Evolutionary conservation across 768 basidiomycete genomes (phyloP).

Genomic region (Rhizopogon sp.): DNA sequence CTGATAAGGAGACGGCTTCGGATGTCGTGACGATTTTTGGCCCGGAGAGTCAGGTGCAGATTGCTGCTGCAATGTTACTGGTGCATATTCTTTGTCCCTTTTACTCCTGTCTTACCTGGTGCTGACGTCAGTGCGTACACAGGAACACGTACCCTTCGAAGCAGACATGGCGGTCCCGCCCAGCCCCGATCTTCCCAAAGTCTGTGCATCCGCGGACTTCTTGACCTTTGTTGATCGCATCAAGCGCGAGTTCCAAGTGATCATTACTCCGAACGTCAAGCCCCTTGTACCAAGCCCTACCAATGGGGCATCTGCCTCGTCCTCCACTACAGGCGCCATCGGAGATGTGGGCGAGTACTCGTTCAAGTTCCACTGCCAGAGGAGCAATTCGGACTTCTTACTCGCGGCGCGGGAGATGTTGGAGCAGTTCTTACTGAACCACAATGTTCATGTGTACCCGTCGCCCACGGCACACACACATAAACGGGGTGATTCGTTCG

Average conservation of each 20-base stretch:
- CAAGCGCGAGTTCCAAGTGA: constrained; percentile 92
- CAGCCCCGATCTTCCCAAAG: constrained; percentile 67
- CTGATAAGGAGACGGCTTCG: constrained; percentile 90
- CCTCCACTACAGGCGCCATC: constrained; percentile 11
- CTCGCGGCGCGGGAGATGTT: constrained; percentile 87
- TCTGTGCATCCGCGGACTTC: constrained; percentile 81
- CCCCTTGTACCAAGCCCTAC: constrained; percentile 28
- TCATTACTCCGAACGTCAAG: constrained; percentile 80
- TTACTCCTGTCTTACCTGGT: not conserved
- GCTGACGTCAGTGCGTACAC: constrained; percentile 2
- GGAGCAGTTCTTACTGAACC: constrained; percentile 83
- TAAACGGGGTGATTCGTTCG: constrained; percentile 88
- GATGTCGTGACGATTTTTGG: constrained; percentile 96
- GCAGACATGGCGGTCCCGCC: constrained; percentile 91
- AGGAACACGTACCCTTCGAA: constrained; percentile 97
- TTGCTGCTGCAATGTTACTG: constrained; percentile 92
- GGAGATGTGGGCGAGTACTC: constrained; percentile 58
- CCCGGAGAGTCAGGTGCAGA: constrained; percentile 94
- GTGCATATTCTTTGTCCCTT: constrained; percentile 37
- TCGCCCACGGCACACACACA: constrained; percentile 74
- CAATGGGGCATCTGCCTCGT: constrained; percentile 42
- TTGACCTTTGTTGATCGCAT: constrained; percentile 80
- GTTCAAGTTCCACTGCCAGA: constrained; percentile 94
- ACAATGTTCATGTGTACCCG: constrained; percentile 80
- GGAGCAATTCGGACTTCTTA: constrained; percentile 91